Conservation (phyloP, 352 stramenopile species). For the Ophiocytium majus region DNA sequence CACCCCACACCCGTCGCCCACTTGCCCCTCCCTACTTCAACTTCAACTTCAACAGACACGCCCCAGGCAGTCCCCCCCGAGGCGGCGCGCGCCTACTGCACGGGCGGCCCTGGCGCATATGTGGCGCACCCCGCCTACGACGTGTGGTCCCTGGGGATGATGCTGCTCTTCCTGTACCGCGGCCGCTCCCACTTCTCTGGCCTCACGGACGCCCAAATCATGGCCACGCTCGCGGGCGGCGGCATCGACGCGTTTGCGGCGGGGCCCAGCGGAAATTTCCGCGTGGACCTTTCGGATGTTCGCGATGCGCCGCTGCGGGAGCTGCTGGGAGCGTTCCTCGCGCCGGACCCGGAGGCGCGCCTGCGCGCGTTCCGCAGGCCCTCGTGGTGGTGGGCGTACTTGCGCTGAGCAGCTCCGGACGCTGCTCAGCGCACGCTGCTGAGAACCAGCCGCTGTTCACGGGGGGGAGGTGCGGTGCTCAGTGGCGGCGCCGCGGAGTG, state of each 20-base stretch:
- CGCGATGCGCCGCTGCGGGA: slow-evolving; percentile 19
- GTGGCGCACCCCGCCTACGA: slow-evolving; percentile 40
- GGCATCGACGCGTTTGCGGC: too few relatives aligned
- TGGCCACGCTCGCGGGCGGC: slow-evolving; percentile 16
- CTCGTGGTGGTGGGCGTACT: neutral
- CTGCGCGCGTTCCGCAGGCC: neutral
- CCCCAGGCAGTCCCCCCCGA: neutral
- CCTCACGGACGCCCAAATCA: slow-evolving; percentile 33
- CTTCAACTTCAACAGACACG: too few relatives aligned
- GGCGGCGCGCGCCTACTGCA: neutral
- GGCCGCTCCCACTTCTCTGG: slow-evolving; percentile 36
- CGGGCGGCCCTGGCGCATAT: neutral
- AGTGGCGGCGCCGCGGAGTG: too few relatives aligned
- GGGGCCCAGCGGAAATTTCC: too few relatives aligned
- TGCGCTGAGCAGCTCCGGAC: neutral
- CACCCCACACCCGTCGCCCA: too few relatives aligned
- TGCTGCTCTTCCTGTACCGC: slow-evolving; percentile 35
- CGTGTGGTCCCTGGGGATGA: slow-evolving; percentile 52
- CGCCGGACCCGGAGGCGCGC: slow-evolving; percentile 35
- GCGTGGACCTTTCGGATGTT: slow-evolving; percentile 38
- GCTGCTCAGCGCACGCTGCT: too few relatives aligned
- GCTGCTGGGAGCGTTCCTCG: slow-evolving; percentile 34
- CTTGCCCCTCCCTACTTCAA: too few relatives aligned
- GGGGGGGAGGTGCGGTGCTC: too few relatives aligned
- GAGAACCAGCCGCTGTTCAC: too few relatives aligned